Conservation (phyloP, 164 flowering plant species). For the Chloranthus sessilifolius region DNA sequence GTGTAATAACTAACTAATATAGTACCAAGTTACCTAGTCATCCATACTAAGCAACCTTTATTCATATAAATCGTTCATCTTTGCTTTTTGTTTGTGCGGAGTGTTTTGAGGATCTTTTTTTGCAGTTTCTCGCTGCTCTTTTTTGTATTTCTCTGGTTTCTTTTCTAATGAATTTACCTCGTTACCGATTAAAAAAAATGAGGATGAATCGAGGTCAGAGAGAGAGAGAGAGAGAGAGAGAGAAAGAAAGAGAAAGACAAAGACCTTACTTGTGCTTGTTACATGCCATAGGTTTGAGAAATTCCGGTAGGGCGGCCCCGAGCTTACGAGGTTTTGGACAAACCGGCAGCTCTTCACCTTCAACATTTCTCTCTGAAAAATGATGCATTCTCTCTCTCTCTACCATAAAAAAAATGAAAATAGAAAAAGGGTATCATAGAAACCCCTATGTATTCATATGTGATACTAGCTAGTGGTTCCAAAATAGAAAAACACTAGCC, state of each 20-base stretch:
- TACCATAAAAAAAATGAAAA: background rate
- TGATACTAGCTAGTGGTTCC: background rate
- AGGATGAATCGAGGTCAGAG: too few species aligned
- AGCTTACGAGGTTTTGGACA: constrained; percentile 61
- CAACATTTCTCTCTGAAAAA: constrained; percentile 19
- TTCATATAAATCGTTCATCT: too few species aligned
- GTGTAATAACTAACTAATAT: too few species aligned
- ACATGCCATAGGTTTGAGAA: constrained; percentile 40
- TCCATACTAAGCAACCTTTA: too few species aligned
- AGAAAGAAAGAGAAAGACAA: background rate
- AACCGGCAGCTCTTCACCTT: constrained; percentile 26
- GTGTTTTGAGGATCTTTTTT: too few species aligned
- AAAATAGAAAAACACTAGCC: background rate
- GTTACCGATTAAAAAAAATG: too few species aligned
- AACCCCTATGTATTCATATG: background rate
- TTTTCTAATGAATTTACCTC: too few species aligned
- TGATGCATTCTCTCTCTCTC: constrained; percentile 24
- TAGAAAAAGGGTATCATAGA: background rate
- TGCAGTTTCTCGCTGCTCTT: too few species aligned
- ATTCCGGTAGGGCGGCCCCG: constrained; percentile 32
- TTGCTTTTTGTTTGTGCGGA: too few species aligned
- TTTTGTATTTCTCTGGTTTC: too few species aligned
- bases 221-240: too few species aligned
- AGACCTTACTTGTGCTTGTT: constrained; percentile 38
- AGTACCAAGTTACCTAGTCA: too few species aligned